A percentile compares a stretch with the other conserved stretches of the same genome.
phyloP scores from a whole-genome alignment of 2,329 filamentous ascomycete genomes.

The Fusarium fracticaudum region DNA sequence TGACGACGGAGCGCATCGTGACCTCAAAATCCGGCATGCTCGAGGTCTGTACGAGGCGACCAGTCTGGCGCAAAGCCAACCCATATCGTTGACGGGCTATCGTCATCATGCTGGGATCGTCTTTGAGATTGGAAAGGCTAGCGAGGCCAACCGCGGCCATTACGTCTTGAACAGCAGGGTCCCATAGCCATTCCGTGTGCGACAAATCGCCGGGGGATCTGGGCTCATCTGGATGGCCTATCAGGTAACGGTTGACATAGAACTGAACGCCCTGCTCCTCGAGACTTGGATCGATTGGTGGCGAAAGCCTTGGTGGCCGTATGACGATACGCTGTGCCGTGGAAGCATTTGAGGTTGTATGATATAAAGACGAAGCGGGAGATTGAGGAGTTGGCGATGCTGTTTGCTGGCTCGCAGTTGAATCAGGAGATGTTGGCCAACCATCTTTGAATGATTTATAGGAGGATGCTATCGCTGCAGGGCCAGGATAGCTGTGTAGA shows the following conservation, averaged over 20 bases:
- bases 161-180: constrained; percentile 55
- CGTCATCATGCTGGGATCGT: constrained; percentile 56
- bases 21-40: constrained; percentile 51
- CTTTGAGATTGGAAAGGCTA: constrained; percentile 63
- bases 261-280: constrained; percentile 61
- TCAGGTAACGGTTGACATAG: constrained; percentile 61
- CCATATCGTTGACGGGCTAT: constrained; percentile 64
- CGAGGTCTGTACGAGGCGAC: constrained; percentile 51
- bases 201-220: constrained; percentile 50
- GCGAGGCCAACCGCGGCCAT: constrained; percentile 68
- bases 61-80: constrained; percentile 59
- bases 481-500: constrained; percentile 14
- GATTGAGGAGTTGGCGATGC: constrained; percentile 33
- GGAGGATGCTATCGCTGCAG: constrained; percentile 25
- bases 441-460: constrained; percentile 27
- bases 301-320: constrained; percentile 29
- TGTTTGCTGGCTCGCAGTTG: constrained; percentile 18
- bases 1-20: constrained; percentile 62
- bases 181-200: constrained; percentile 49
- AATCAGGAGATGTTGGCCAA: constrained; percentile 34
- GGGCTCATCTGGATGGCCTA: constrained; percentile 62
- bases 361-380: constrained; percentile 20
- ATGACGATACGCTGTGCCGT: not conserved
- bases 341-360: not conserved
- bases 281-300: constrained; percentile 53